Base-by-base conservation (phyloP, 108 stramenopile species). In the Nannochloropsis oceanica region DNA sequence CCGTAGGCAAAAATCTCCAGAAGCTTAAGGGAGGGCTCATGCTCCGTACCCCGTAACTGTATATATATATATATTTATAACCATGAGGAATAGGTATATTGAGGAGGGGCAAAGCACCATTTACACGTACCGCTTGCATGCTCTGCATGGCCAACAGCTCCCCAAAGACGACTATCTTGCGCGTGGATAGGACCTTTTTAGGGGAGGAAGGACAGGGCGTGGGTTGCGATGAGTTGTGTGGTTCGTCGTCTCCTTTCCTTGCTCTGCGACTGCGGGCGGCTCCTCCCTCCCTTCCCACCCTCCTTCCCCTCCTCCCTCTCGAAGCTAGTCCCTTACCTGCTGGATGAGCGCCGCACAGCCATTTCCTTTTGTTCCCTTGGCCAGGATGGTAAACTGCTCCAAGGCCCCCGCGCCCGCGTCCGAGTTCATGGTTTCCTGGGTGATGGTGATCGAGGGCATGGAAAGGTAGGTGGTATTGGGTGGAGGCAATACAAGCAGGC, bases 1-100 rank as follows among this genome's bases (percentile, higher is more conserved):
- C 91, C 91, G 44, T 91, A 92, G 27, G 91, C 91, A 42, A 92
- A 92, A 13, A 91, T 34, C 84, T 91, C 91, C 44, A 92, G 80
- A 12, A 89, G 84, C 44, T 43, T 81, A 11, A 90, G 79, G 25
- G 84, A 43, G 11, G 86, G 86, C 89, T 89, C 87, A 43, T 91
- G 90, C 20, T 91, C 89, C 26, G 89, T 90, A 13, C 84, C 86
- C 26, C 86, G 86, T 43, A 90, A 84, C 88, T 89, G 59, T 8
- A 0, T 25, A 2, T 22, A 44, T 25, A 11, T 12, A 8, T 44
- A 42, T 25, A 0, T 80, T 20, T 14, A 25, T 12, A 73, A 73
- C 22, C 59, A 2, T 73, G 3, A 73, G 59, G 22, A 73, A 18
- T n/a, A n/a, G 59, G 18, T n/a, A n/a, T n/a, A 73, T 0, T 2